Evolutionary conservation across 2,329 filamentous ascomycete species (phyloP).

Genomic region (Aspergillus nomiae): DNA sequence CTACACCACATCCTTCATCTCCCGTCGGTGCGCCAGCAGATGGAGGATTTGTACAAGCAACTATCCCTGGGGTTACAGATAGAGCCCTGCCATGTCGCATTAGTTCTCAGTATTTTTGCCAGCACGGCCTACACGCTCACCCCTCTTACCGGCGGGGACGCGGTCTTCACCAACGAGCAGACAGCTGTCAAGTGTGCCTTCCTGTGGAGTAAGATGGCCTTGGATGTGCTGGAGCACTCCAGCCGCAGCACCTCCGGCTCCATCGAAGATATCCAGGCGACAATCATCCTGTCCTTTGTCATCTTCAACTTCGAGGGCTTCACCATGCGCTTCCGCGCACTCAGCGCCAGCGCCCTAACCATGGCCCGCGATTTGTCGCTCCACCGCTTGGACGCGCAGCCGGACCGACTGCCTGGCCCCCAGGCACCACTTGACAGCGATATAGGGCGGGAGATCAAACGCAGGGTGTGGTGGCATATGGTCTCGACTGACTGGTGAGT

Average conservation of each 20-base stretch:
- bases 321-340: background rate
- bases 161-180: background rate
- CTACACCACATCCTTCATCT: slow-evolving; percentile 1
- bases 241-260: background rate
- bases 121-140: slow-evolving; percentile 3
- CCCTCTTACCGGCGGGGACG: background rate
- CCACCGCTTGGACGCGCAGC: background rate
- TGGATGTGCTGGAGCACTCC: slow-evolving; percentile 1
- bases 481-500: slow-evolving; percentile 9
- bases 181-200: background rate
- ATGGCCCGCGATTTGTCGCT: background rate
- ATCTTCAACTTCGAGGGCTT: slow-evolving; percentile 1
- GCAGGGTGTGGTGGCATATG: slow-evolving; percentile 12
- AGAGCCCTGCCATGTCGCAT: background rate
- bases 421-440: too few species aligned
- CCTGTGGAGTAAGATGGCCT: background rate
- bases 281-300: background rate
- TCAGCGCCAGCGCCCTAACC: background rate
- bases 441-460: background rate
- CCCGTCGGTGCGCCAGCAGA: background rate
- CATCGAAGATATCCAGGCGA: background rate
- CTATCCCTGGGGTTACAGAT: background rate
- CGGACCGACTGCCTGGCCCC: background rate
- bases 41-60: background rate
- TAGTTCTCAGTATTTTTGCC: slow-evolving; percentile 8